Evolutionary conservation across 2,329 filamentous ascomycete genomes (phyloP), one percentile per base, ranked within the genome.

Genomic region (Coniochaeta sp.): DNA sequence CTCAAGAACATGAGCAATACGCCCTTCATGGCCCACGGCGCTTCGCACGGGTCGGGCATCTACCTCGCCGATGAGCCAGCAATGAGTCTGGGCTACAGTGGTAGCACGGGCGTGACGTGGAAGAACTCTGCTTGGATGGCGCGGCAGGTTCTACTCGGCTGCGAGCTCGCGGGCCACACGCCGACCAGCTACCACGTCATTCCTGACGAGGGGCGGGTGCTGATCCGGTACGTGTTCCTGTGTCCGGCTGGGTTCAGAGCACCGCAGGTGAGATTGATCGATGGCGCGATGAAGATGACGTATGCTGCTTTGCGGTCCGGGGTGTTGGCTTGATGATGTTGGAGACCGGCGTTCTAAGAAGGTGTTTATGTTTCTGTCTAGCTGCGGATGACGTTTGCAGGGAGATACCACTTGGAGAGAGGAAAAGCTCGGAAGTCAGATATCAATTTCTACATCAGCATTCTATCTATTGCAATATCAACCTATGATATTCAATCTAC

Each of bases 191-290:
- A 58, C 19, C 63, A 66, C 47, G 59, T 61, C 28, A 61, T 65
- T 12, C 58, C 58, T 2, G 63, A 64, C 34, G 62, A 63, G 59
- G 60, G 56, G 38, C 56, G 63, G 28, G 61, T 68, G 22, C 59
- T 63, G 9, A 63, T 68, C 31, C 60, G 67, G n/a, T 69, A 69
- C 57, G 62, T 69, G 3, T 65, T 69, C 24, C 52, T 69, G 28
- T 66, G 64, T 31, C 64, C 66, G 7, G 28, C 28, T n/a, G 57
- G 36, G 3, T 68, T 62, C 55, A 22, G 14, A 19, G 56, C 63
- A 58, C 67, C 67, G 9, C 58, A 57, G n/a, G 59, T 60, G 43
- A 62, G 63, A 36, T 61, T 64, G 26, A 59, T 68, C 33, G 64
- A 62, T n/a, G 62, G 57, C 16, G 65, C 61, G 8, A 60, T 67